phyloP scores from a whole-genome alignment of 1,284 basidiomycete genomes.

The Afroboletus lepidellus region DNA sequence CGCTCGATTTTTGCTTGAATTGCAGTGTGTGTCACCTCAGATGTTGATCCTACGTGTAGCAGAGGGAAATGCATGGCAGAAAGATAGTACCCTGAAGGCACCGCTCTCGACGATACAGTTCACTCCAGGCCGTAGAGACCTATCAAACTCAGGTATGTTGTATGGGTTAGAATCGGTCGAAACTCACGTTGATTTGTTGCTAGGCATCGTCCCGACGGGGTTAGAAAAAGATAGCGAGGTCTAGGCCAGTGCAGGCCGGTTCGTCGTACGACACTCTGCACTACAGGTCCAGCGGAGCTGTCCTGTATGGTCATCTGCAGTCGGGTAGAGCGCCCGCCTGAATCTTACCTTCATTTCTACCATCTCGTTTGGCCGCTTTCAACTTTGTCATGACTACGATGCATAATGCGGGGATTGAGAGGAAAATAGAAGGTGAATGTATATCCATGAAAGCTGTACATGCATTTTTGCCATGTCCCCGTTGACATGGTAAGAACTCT shows the following conservation, averaged over 20 bases:
- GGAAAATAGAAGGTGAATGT: no score
- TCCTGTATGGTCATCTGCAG: no score
- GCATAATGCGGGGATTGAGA: no score
- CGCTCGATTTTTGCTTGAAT: neutral
- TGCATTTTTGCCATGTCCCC: no score
- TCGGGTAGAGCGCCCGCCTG: no score
- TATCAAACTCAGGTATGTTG: neutral
- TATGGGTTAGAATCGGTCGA: neutral
- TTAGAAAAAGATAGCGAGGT: neutral
- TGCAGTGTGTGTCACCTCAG: neutral
- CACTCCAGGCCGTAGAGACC: neutral
- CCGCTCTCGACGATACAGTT: neutral
- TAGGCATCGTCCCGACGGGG: neutral
- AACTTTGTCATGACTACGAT: no score
- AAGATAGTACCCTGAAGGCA: neutral
- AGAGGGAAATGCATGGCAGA: neutral
- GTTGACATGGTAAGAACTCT: no score
- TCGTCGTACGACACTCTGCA: neutral
- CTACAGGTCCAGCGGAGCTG: no score
- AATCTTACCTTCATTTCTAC: no score
- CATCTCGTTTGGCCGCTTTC: no score
- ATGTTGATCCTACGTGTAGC: neutral
- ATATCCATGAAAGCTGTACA: no score
- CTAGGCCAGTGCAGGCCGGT: neutral
- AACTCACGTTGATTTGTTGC: neutral